Conservation (phyloP, 2,329 filamentous ascomycete species). For the Fusarium pseudonygamai region DNA sequence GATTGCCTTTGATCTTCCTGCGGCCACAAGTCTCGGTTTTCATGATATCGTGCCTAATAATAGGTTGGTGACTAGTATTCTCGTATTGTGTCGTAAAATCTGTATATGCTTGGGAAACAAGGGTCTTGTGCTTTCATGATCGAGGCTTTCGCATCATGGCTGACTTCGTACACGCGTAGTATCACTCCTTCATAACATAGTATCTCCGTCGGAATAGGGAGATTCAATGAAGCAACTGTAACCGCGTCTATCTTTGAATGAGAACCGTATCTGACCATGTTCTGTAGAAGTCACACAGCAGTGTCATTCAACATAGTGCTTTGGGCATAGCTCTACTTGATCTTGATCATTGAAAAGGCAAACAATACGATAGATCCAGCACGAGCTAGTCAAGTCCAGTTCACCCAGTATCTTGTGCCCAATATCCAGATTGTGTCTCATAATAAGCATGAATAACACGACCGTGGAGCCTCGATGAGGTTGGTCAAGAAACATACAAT, state of each 20-base stretch:
- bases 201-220: neutral
- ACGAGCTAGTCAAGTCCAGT: neutral
- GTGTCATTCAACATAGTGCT: neutral
- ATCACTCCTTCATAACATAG: neutral
- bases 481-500: neutral
- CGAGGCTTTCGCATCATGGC: neutral
- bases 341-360: slow-evolving; percentile 5
- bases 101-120: neutral
- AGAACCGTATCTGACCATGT: too few relatives aligned
- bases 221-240: neutral
- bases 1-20: neutral
- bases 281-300: neutral
- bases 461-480: neutral
- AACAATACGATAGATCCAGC: neutral
- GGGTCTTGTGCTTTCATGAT: neutral
- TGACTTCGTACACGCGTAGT: neutral
- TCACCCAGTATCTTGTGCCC: neutral
- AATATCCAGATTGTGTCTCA: neutral
- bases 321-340: neutral
- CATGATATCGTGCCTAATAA: neutral
- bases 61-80: neutral
- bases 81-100: too few relatives aligned
- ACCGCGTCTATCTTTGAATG: neutral
- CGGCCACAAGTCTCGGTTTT: neutral
- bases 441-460: neutral